These are phyloP conservation scores for Penicillium coprophilum DNA, from an alignment of 495 filamentous ascomycete species.

Conservation along the genomic window DNA sequence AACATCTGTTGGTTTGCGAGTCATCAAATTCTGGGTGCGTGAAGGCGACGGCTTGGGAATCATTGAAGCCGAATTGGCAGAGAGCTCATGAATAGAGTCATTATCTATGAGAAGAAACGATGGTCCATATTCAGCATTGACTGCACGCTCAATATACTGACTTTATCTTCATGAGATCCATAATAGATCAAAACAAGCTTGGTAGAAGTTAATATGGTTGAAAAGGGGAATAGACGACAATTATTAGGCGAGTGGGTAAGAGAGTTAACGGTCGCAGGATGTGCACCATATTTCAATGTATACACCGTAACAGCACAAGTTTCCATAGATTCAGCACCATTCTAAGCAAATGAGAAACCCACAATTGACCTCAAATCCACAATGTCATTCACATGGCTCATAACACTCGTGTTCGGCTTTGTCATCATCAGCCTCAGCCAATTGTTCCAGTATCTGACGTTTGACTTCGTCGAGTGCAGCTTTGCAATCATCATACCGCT, in stretches of 20 bases:
- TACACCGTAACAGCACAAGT: too few species aligned
- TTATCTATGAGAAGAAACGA: neutral
- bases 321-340: too few species aligned
- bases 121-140: too few species aligned
- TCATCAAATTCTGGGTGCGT: slow-evolving; percentile 30
- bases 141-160: too few species aligned
- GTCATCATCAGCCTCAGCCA: slow-evolving; percentile 35
- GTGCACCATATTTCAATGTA: too few species aligned
- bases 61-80: slow-evolving; percentile 38
- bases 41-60: slow-evolving; percentile 40
- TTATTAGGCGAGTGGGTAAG: too few species aligned
- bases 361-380: neutral
- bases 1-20: slow-evolving; percentile 32
- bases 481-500: slow-evolving; percentile 36
- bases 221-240: too few species aligned
- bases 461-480: slow-evolving; percentile 32
- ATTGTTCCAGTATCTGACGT: slow-evolving; percentile 28
- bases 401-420: slow-evolving; percentile 32
- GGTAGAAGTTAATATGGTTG: too few species aligned
- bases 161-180: too few species aligned
- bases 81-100: neutral
- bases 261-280: too few species aligned
- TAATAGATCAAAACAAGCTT: too few species aligned
- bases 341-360: too few species aligned
- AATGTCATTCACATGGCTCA: slow-evolving; percentile 34